Evolutionary conservation across 805 yeast genomes (phyloP).

Genomic region (Spathaspora gorwiae): DNA sequence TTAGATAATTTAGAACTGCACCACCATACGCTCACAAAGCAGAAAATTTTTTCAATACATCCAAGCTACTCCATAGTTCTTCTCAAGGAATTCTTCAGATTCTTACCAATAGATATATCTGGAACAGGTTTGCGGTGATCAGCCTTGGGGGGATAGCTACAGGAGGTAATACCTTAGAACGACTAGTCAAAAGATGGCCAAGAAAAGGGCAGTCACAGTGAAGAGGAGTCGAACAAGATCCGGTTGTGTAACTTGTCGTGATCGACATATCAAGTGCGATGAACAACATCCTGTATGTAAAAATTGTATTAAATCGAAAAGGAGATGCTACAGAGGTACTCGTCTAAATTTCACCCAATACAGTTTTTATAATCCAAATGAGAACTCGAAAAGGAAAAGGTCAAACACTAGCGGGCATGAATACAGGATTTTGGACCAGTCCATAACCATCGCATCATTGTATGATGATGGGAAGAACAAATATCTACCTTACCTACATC

Average conservation of each 20-base stretch:
- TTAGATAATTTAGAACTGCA: too few relatives aligned
- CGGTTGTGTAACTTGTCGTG: slow-evolving; percentile 61
- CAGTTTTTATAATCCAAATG: slow-evolving; percentile 31
- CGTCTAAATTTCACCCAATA: slow-evolving; percentile 44
- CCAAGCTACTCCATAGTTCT: too few relatives aligned
- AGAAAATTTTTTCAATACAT: too few relatives aligned
- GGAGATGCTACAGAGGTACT: slow-evolving; percentile 45
- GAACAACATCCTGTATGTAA: slow-evolving; percentile 59
- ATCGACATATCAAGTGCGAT: slow-evolving; percentile 65
- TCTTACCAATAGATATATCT: too few relatives aligned
- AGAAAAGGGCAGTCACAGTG: slow-evolving; percentile 14
- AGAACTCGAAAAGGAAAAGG: slow-evolving; percentile 1
- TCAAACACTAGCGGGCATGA: not conserved
- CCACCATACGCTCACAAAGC: too few relatives aligned
- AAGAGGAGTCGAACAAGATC: slow-evolving; percentile 39
- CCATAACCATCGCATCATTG: slow-evolving; percentile 37
- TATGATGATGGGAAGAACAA: slow-evolving; percentile 29
- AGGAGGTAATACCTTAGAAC: too few relatives aligned
- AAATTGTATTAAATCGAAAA: slow-evolving; percentile 48
- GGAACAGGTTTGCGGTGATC: too few relatives aligned
- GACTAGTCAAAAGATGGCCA: too few relatives aligned
- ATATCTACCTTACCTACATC: slow-evolving; percentile 29
- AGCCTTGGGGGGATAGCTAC: too few relatives aligned
- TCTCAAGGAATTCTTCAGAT: too few relatives aligned
- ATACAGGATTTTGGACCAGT: slow-evolving; percentile 36